Conservation (phyloP, 257 asterid species). For the Solanum peruvianum region DNA sequence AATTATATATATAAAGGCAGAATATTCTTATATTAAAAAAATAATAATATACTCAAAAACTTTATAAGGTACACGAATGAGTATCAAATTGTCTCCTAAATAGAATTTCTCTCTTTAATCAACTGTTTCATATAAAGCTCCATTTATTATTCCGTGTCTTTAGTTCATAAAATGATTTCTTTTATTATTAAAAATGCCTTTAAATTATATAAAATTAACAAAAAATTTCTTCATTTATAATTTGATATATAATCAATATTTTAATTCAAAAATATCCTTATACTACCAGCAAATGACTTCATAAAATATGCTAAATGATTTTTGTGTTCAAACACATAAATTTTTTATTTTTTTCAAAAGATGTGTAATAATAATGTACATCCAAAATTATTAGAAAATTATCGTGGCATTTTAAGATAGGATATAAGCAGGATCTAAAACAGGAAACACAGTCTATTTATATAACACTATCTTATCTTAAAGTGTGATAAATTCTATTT, state of each 20-base stretch:
- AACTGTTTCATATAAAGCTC: background rate
- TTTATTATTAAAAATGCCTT: too few species aligned
- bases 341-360: too few species aligned
- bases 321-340: background rate
- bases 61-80: background rate
- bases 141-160: background rate
- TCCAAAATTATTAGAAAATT: background rate
- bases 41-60: background rate
- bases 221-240: too few species aligned
- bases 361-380: background rate
- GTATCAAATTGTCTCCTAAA: background rate
- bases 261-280: too few species aligned
- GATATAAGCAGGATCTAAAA: background rate
- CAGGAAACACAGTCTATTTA: background rate
- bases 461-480: background rate
- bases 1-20: background rate
- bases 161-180: background rate
- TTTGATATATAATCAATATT: too few species aligned
- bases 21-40: background rate
- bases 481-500: background rate
- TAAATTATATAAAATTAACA: too few species aligned
- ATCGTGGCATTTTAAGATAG: background rate
- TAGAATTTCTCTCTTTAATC: background rate
- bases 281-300: too few species aligned
- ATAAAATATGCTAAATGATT: background rate